A percentile compares a stretch with the other conserved stretches of the same genome.
Conservation (phyloP, 129 eudicot species). For the Erigeron canadensis region DNA sequence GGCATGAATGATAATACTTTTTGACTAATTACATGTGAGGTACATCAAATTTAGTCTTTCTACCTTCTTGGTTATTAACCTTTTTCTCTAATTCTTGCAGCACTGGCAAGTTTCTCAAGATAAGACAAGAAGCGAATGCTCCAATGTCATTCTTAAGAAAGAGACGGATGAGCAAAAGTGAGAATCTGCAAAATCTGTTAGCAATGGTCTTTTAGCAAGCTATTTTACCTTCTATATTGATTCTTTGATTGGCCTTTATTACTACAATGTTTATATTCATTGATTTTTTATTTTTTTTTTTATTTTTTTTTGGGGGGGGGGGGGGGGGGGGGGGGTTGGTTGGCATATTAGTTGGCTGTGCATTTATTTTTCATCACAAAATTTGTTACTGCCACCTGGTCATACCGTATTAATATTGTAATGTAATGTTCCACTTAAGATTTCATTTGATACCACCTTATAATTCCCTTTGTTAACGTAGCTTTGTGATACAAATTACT, state of each 20-base stretch:
- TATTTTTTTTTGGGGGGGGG: too few species aligned
- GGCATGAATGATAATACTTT: not conserved
- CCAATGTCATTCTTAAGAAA: conserved; percentile 24
- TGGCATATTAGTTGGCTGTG: too few species aligned
- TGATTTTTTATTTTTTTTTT: too few species aligned
- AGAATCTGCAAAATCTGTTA: conserved; percentile 12
- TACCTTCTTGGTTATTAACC: conserved; percentile 4
- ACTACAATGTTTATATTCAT: not conserved
- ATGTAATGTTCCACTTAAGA: conserved; percentile 1
- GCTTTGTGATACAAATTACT: conserved; percentile 18
- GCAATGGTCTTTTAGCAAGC: conserved; percentile 10
- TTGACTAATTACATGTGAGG: not conserved
- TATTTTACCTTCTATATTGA: not conserved
- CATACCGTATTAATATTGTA: not conserved
- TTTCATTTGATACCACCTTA: not conserved
- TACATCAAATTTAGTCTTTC: not conserved
- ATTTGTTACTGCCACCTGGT: not conserved
- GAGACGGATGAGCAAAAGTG: conserved; percentile 24
- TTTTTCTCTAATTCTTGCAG: not conserved
- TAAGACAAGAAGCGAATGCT: conserved; percentile 21
- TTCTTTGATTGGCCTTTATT: not conserved
- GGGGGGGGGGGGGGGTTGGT: too few species aligned
- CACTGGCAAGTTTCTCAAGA: conserved; percentile 16
- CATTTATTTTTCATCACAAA: too few species aligned
- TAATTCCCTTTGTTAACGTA: conserved; percentile 4